Base-by-base conservation (phyloP, 1,284 basidiomycete species). In the Malassezia arunalokei region DNA sequence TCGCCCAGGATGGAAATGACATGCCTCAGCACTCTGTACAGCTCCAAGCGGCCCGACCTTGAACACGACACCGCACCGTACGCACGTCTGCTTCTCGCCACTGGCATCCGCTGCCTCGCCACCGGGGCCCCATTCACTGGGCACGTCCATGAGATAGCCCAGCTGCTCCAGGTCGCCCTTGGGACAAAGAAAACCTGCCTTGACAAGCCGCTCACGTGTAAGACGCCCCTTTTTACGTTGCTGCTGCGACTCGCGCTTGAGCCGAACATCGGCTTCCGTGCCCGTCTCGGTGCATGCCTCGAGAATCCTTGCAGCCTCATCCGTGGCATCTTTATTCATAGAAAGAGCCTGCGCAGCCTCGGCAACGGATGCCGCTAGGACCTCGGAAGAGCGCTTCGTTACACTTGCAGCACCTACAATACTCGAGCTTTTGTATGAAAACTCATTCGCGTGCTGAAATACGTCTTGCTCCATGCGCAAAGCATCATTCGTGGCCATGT, bases 31-130 rank as follows among this genome's bases (percentile, higher is more conserved):
- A 17, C 57, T 54, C 31, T 60, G 62, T 53, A 1, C 40, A 6
- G 54, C 54, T 40, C 58, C 56, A 41, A 59, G 47, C 20, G 62
- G 60, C 8, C 59, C 60, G 0, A 71, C 67, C 2, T 48, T 56
- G 40, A 65, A 71, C 11, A 51, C 43, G 12, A 51, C 59, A 32
- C 55, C 58, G 54, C 68, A 71, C 3, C 68, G 59, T 20, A 60
- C 56, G 47, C 68, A 71, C 5, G 54, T 58, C 28, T 63, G 60
- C 11, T 56, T 43, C 45, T 66, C 59, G 20, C 67, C 68, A 1
- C 43, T 42, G 6, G 54, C 59, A 33, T 66, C 56, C 20, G 57
- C 57, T 37, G 55, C 49, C 32, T 45, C 54, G 7, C 55, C 44
- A 3, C 67, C 68, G 9, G 55, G 41, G 7, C 47, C 62, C 35